Evolutionary conservation across 2,329 filamentous ascomycete species (phyloP).

Genomic region (Verticillium dahliae): DNA sequence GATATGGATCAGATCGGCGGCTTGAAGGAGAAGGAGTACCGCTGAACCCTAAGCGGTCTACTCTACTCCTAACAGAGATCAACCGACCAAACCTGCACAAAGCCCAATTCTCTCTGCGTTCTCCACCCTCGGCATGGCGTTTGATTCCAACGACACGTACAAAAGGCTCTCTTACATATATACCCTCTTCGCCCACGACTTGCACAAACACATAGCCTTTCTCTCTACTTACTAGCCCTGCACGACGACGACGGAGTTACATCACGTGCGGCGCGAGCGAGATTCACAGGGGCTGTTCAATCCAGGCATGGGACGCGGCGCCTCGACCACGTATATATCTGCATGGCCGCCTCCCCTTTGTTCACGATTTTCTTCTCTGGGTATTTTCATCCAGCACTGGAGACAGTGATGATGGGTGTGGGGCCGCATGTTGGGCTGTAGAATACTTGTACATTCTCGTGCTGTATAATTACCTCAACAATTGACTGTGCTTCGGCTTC

Average conservation of each 20-base stretch:
- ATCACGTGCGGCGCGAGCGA: not conserved
- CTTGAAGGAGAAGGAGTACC: conserved; percentile 76
- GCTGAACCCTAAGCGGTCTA: conserved; percentile 16
- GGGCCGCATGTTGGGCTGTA: not conserved
- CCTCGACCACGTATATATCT: conserved; percentile 11
- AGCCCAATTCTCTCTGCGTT: conserved; percentile 1
- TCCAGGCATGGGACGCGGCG: not conserved
- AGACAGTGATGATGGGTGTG: conserved; percentile 2
- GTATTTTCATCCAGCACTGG: conserved; percentile 5
- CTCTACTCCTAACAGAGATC: conserved; percentile 2
- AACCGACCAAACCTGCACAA: conserved; percentile 4
- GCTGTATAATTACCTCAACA: conserved; percentile 27
- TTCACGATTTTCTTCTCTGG: not conserved
- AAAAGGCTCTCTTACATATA: not conserved
- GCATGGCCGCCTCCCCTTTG: conserved; percentile 8
- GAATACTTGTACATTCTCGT: conserved; percentile 21
- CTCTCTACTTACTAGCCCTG: not conserved
- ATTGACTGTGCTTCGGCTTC: not conserved
- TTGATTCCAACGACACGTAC: not conserved
- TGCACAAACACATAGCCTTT: not conserved
- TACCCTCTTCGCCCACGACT: not conserved
- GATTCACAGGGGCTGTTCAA: not conserved
- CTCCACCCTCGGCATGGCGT: not conserved
- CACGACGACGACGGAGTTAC: not conserved
- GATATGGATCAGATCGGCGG: conserved; percentile 94